phyloP scores from a whole-genome alignment of 2,329 filamentous ascomycete genomes.

The Leptographium flavum region DNA sequence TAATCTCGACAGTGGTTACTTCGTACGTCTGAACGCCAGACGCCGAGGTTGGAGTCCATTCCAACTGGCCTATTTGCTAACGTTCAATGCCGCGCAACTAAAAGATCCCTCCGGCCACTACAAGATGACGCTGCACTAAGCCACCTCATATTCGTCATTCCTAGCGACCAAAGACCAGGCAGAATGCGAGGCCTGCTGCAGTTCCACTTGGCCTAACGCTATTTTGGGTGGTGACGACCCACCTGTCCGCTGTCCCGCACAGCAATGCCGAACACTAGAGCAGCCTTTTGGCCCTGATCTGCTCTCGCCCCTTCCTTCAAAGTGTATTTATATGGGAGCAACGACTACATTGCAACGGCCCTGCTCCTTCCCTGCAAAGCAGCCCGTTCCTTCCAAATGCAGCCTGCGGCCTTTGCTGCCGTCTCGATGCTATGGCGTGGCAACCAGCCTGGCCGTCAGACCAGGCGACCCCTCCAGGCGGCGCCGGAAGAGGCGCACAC shows the following conservation, averaged over 20 bases:
- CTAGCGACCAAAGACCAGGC: too few species aligned
- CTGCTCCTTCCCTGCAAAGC: not conserved
- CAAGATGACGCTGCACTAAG: too few species aligned
- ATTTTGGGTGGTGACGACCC: not conserved
- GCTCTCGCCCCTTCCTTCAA: not conserved
- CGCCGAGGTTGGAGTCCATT: too few species aligned
- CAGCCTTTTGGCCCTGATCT: not conserved
- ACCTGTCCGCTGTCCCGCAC: not conserved
- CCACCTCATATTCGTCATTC: too few species aligned
- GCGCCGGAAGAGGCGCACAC: not conserved
- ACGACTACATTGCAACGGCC: not conserved
- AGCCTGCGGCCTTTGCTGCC: not conserved
- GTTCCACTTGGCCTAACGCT: not conserved
- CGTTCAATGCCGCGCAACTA: too few species aligned
- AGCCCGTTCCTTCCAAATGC: not conserved
- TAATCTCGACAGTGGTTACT: too few species aligned
- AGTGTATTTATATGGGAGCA: not conserved
- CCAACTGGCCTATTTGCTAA: too few species aligned
- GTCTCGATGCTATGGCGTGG: slow-evolving; percentile 5
- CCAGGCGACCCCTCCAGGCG: not conserved
- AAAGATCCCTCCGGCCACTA: too few species aligned
- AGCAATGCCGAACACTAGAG: not conserved
- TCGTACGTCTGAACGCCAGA: too few species aligned
- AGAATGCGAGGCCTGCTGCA: too few species aligned
- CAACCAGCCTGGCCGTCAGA: slow-evolving; percentile 1